Conservation (phyloP, 345 rosid genomes). For the Gossypioides kirkii region DNA sequence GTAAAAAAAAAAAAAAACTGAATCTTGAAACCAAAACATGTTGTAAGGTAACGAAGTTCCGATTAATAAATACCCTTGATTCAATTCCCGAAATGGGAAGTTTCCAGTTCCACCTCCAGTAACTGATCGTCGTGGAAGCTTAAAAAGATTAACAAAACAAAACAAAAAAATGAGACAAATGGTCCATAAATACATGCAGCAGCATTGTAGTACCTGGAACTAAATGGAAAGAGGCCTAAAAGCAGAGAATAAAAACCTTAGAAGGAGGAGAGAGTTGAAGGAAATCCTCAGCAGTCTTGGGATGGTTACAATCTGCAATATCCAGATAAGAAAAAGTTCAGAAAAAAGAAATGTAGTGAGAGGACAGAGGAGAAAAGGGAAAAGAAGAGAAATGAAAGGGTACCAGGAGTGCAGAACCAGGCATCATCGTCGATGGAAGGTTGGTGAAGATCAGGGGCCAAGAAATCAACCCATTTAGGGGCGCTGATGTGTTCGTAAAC, state of each 20-base stretch:
- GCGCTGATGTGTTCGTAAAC: constrained; percentile 78
- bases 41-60: background rate
- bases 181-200: background rate
- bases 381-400: background rate
- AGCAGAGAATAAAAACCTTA: constrained; percentile 26
- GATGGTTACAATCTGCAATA: constrained; percentile 72
- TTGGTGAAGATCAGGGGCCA: constrained; percentile 24
- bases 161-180: background rate
- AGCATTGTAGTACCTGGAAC: no score
- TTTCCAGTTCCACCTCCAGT: constrained; percentile 17
- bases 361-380: background rate
- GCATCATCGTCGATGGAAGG: constrained; percentile 40
- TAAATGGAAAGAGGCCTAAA: background rate
- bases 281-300: constrained; percentile 74
- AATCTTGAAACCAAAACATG: constrained; percentile 8
- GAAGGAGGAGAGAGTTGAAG: constrained; percentile 43
- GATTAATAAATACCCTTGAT: constrained; percentile 41
- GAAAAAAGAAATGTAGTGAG: background rate
- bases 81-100: constrained; percentile 32
- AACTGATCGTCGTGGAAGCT: constrained; percentile 32
- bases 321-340: background rate
- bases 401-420: constrained; percentile 93
- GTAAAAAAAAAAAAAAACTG: background rate
- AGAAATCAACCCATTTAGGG: constrained; percentile 87
- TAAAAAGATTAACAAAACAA: background rate